Evolutionary conservation across 2,329 filamentous ascomycete genomes (phyloP).

Genomic region (Leptographium radiaticola): DNA sequence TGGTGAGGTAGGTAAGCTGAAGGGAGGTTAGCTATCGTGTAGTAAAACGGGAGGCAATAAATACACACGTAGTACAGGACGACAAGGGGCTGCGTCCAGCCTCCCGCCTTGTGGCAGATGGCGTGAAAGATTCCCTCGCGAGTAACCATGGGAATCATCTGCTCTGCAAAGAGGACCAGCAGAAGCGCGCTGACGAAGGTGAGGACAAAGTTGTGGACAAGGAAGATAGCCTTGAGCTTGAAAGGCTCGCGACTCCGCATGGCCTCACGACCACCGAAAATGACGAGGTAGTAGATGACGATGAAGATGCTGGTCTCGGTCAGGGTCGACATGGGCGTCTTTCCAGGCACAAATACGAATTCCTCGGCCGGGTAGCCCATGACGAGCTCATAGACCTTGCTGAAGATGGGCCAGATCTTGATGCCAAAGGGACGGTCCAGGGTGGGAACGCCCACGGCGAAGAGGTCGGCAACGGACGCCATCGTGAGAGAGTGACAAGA

Average conservation of each 20-base stretch:
- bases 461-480: conserved; percentile 7
- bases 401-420: conserved; percentile 87
- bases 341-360: conserved; percentile 69
- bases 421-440: conserved; percentile 88
- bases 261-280: conserved; percentile 81
- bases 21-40: conserved; percentile 22
- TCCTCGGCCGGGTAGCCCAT: conserved; percentile 74
- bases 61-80: conserved; percentile 86
- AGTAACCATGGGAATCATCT: conserved; percentile 72
- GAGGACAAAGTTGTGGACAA: conserved; percentile 92
- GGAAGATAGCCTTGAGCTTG: conserved; percentile 80
- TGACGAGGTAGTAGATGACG: conserved; percentile 79
- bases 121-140: conserved; percentile 76
- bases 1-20: conserved; percentile 94
- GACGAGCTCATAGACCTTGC: conserved; percentile 64
- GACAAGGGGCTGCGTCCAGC: conserved; percentile 88
- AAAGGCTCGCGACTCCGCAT: conserved; percentile 81
- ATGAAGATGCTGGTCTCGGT: conserved; percentile 71
- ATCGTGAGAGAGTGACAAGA: conserved; percentile 4
- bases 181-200: conserved; percentile 73
- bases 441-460: conserved; percentile 53
- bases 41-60: not conserved
- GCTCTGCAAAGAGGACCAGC: conserved; percentile 77
- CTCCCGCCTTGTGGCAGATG: conserved; percentile 70
- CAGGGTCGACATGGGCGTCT: conserved; percentile 83